Conservation (phyloP, 2,329 filamentous ascomycete genomes). For the Fusarium sp. region DNA sequence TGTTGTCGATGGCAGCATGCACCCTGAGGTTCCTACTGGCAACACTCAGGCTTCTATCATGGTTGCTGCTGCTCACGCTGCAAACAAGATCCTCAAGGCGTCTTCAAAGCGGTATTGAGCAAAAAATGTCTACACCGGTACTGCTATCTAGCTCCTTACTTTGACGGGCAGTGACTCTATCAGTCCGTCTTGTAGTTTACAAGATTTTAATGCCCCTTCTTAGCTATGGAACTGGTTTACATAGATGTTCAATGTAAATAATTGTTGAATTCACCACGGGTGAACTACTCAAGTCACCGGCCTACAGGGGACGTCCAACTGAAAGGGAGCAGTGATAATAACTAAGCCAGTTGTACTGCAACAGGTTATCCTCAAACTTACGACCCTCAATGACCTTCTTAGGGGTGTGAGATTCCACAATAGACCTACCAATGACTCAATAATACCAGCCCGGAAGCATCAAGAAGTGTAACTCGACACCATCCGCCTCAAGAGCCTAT, state of each 20-base stretch:
- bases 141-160: not conserved
- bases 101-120: not conserved
- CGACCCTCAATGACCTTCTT: not conserved
- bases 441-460: not conserved
- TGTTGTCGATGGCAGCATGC: conserved; percentile 48
- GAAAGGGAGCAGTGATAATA: not conserved
- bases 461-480: not conserved
- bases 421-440: not conserved
- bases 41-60: conserved; percentile 44
- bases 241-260: not conserved
- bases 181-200: not conserved
- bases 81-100: conserved; percentile 33
- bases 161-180: not conserved
- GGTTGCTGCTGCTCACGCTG: conserved; percentile 44
- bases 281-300: not conserved
- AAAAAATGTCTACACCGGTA: not conserved
- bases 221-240: not conserved
- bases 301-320: not conserved
- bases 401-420: not conserved
- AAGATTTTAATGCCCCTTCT: not conserved
- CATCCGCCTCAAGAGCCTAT: not conserved
- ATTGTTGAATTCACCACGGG: not conserved
- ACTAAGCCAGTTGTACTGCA: not conserved
- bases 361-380: not conserved
- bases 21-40: conserved; percentile 46